phyloP scores from a whole-genome alignment of 2,329 filamentous ascomycete genomes.

The Diatrype stigma region DNA sequence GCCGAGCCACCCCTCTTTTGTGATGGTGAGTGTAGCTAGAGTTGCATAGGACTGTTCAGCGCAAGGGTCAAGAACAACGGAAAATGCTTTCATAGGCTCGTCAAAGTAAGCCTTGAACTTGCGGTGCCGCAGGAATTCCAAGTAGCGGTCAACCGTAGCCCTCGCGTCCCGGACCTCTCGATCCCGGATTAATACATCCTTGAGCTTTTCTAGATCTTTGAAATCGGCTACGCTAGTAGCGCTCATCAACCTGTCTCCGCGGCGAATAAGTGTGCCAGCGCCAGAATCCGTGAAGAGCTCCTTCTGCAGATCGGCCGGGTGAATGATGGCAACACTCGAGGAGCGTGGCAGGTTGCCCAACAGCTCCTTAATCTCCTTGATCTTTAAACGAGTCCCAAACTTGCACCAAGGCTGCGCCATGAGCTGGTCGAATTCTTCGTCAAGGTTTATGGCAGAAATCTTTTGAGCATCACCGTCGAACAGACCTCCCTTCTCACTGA shows the following conservation, averaged over 20 bases:
- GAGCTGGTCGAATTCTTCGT: slow-evolving; percentile 89
- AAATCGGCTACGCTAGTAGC: slow-evolving; percentile 70
- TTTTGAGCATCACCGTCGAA: slow-evolving; percentile 92
- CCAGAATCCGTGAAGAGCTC: slow-evolving; percentile 96
- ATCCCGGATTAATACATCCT: slow-evolving; percentile 77
- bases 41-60: slow-evolving; percentile 68
- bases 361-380: slow-evolving; percentile 94
- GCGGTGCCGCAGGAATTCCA: slow-evolving; percentile 71
- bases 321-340: slow-evolving; percentile 95
- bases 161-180: slow-evolving; percentile 76
- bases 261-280: slow-evolving; percentile 85
- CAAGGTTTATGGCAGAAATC: slow-evolving; percentile 95
- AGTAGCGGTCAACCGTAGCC: slow-evolving; percentile 80
- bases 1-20: slow-evolving; percentile 89
- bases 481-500: slow-evolving; percentile 96
- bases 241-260: slow-evolving; percentile 83
- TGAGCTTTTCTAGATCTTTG: slow-evolving; percentile 69
- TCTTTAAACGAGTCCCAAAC: slow-evolving; percentile 93
- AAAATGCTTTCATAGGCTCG: slow-evolving; percentile 87
- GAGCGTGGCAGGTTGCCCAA: slow-evolving; percentile 83
- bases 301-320: slow-evolving; percentile 92
- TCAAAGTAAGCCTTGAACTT: slow-evolving; percentile 94
- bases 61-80: slow-evolving; percentile 75
- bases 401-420: slow-evolving; percentile 95
- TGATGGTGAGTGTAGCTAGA: slow-evolving; percentile 86